Conservation (phyloP, 2,329 filamentous ascomycete species). For the Ustilaginoidea virens region DNA sequence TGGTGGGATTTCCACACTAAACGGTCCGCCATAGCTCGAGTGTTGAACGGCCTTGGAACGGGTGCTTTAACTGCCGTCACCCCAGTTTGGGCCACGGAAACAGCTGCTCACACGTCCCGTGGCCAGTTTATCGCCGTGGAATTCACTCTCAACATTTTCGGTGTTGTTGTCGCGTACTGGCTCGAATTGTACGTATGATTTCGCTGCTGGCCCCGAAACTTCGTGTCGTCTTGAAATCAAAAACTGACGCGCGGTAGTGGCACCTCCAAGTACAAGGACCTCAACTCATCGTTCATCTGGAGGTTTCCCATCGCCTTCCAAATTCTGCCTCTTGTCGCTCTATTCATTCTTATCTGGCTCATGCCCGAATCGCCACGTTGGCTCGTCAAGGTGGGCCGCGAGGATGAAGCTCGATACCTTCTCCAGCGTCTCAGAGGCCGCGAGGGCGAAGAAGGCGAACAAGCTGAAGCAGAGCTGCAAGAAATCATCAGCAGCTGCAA, state of each 20-base stretch:
- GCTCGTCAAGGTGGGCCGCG: slow-evolving; percentile 49
- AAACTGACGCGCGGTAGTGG: slow-evolving; percentile 18
- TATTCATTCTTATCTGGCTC: slow-evolving; percentile 44
- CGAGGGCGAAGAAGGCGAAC: slow-evolving; percentile 31
- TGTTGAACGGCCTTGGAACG: slow-evolving; percentile 36
- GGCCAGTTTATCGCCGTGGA: slow-evolving; percentile 58
- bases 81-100: slow-evolving; percentile 31
- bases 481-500: slow-evolving; percentile 51
- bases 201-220: too few relatives aligned
- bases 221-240: too few relatives aligned
- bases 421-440: slow-evolving; percentile 47
- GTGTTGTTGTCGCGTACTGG: slow-evolving; percentile 48
- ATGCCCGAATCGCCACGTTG: slow-evolving; percentile 57
- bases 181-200: slow-evolving; percentile 26
- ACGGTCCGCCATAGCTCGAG: slow-evolving; percentile 20
- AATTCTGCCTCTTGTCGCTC: slow-evolving; percentile 44
- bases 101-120: slow-evolving; percentile 34
- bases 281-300: slow-evolving; percentile 44
- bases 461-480: slow-evolving; percentile 47
- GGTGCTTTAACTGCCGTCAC: slow-evolving; percentile 34
- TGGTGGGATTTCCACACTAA: neutral
- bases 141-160: slow-evolving; percentile 59
- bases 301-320: slow-evolving; percentile 57
- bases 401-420: slow-evolving; percentile 52
- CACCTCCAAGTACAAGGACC: slow-evolving; percentile 43